Percentiles rank a stretch among this genome's conserved stretches.
Conservation (phyloP, 2,329 filamentous ascomycete genomes). For the Aspergillus jensenii region DNA sequence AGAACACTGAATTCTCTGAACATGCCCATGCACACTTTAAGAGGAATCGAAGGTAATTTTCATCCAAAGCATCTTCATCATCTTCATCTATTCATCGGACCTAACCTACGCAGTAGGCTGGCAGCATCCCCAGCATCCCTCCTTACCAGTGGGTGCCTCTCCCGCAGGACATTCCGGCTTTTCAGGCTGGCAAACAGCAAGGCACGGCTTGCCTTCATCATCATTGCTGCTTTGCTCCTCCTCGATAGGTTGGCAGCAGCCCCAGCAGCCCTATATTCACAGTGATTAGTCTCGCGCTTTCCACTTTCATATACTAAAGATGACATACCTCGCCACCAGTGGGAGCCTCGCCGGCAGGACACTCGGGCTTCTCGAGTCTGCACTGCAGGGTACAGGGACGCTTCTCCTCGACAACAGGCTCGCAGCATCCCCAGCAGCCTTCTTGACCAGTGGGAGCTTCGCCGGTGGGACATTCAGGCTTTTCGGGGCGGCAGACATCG, state of each 20-base stretch:
- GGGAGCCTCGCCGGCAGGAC: background rate
- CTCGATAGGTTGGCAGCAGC: background rate
- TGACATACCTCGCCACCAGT: background rate
- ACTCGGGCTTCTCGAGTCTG: background rate
- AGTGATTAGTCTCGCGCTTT: no score
- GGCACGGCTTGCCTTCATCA: background rate
- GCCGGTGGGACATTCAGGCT: background rate
- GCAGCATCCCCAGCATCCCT: constrained; percentile 8
- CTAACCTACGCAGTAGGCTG: background rate
- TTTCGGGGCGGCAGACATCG: background rate
- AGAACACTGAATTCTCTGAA: no score
- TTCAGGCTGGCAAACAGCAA: background rate
- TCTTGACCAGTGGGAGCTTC: background rate
- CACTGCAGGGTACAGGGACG: background rate
- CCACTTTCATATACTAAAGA: no score
- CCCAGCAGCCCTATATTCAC: background rate
- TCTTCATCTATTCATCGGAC: no score
- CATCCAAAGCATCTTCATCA: no score
- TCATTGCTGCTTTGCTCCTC: background rate
- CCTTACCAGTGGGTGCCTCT: background rate
- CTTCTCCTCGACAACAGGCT: background rate
- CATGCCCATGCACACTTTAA: no score
- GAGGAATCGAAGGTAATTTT: no score
- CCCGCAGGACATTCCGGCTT: constrained; percentile 6
- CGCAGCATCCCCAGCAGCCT: constrained; percentile 6